Percentiles rank a stretch among this genome's conserved stretches.
These are phyloP conservation scores for Kodamaea derodonti DNA, from an alignment of 1,139 yeast species.

Conservation along the genomic window DNA sequence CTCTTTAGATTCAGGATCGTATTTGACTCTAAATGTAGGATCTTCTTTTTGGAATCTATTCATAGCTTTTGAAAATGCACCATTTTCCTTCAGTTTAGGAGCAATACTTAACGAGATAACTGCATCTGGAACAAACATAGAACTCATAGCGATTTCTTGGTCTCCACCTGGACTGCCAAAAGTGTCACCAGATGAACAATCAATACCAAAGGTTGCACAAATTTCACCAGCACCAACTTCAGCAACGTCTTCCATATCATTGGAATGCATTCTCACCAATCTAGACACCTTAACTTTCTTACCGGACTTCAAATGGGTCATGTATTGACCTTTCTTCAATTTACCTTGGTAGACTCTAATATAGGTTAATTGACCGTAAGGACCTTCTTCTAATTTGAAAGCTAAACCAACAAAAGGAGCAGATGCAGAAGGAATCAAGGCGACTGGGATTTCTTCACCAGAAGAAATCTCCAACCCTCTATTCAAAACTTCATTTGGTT, in stretches of 20 bases:
- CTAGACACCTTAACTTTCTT: conserved; percentile 94
- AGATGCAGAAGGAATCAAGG: conserved; percentile 66
- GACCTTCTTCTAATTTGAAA: conserved; percentile 96
- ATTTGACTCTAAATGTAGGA: conserved; percentile 93
- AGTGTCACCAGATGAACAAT: conserved; percentile 99
- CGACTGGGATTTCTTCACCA: conserved; percentile 64
- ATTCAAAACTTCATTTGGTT: conserved; percentile 89
- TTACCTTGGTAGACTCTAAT: conserved; percentile 96
- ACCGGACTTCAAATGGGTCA: conserved; percentile 87
- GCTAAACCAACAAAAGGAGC: conserved; percentile 95
- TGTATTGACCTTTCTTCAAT: conserved; percentile 83
- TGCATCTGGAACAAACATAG: conserved; percentile 98
- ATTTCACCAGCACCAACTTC: conserved; percentile 98
- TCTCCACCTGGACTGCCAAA: conserved; percentile 71
- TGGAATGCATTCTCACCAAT: conserved; percentile 96
- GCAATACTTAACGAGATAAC: conserved; percentile 89
- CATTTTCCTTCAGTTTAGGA: conserved; percentile 85
- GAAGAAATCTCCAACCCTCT: conserved; percentile 74
- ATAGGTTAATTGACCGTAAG: conserved; percentile 95
- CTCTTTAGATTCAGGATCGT: conserved; percentile 89
- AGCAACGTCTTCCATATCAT: conserved; percentile 96
- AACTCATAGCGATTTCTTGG: conserved; percentile 81
- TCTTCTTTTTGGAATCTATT: conserved; percentile 98
- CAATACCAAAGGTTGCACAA: conserved; percentile 98
- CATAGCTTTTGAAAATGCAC: conserved; percentile 88